Percentiles rank a stretch among this genome's conserved stretches.
Conservation (phyloP, 2,329 filamentous ascomycete species). For the Scorias spongiosa region DNA sequence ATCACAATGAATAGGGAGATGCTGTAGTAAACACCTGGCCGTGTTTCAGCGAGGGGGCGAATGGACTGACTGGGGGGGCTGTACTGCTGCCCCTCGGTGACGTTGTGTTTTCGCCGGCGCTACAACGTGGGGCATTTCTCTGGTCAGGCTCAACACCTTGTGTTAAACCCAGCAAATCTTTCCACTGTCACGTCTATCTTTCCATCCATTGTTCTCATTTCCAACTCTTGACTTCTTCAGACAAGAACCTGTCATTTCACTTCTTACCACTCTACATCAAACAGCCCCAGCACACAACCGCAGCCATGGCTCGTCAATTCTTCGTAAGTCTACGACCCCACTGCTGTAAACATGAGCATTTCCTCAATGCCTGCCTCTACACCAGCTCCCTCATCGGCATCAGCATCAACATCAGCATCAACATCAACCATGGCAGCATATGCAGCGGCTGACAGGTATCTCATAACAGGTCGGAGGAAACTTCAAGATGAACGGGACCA, state of each 20-base stretch:
- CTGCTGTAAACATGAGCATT: too few relatives aligned
- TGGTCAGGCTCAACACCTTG: background rate
- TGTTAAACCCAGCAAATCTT: too few relatives aligned
- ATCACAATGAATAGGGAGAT: too few relatives aligned
- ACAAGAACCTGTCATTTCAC: too few relatives aligned
- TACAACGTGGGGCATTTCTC: background rate
- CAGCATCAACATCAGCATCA: background rate
- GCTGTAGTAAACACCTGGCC: too few relatives aligned
- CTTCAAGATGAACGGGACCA: slow-evolving; percentile 82
- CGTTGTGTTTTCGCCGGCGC: background rate
- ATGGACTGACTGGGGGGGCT: too few relatives aligned
- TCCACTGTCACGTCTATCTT: too few relatives aligned
- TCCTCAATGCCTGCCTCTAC: too few relatives aligned
- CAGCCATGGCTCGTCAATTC: slow-evolving; percentile 27
- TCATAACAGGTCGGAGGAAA: slow-evolving; percentile 51
- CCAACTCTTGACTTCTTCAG: too few relatives aligned
- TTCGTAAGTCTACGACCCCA: slow-evolving; percentile 14
- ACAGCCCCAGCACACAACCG: slow-evolving; percentile 5
- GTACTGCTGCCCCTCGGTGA: background rate
- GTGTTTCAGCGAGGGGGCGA: too few relatives aligned
- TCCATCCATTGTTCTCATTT: too few relatives aligned
- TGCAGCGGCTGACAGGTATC: background rate
- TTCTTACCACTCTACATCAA: background rate
- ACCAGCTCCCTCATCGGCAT: slow-evolving; percentile 11
- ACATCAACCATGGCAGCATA: background rate